Evolutionary conservation across 2,329 filamentous ascomycete species (phyloP).

Genomic region (Hypoxylon sp.): DNA sequence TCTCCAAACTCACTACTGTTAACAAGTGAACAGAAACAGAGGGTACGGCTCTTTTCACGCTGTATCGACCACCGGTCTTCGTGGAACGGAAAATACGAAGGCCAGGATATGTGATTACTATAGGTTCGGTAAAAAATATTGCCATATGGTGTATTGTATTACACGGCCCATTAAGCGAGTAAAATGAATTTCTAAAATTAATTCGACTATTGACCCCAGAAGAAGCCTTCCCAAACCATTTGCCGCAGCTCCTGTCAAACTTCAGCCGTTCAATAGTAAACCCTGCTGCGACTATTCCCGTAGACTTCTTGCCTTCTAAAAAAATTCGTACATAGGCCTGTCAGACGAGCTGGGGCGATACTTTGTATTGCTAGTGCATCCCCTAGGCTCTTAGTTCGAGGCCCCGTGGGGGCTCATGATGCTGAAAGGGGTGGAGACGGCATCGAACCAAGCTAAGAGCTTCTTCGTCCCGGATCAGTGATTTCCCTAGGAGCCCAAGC

Average conservation of each 20-base stretch:
- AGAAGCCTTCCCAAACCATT: constrained; percentile 9
- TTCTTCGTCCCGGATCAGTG: constrained; percentile 10
- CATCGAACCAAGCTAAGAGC: constrained; percentile 13
- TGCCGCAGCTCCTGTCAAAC: constrained; percentile 8
- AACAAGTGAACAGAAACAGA: neutral
- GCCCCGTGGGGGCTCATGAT: constrained; percentile 32
- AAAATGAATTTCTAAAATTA: neutral
- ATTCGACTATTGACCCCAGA: constrained; percentile 6
- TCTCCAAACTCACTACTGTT: neutral
- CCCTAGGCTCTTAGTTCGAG: constrained; percentile 22
- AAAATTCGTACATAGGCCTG: constrained; percentile 12
- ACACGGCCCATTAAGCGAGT: constrained; percentile 4
- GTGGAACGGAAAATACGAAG: neutral
- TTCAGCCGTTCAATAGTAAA: constrained; percentile 4
- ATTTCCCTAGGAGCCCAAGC: constrained; percentile 12
- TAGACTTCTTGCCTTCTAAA: neutral
- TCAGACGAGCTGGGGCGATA: constrained; percentile 17
- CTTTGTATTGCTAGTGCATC: constrained; percentile 33
- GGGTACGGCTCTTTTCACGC: neutral
- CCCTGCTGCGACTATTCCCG: constrained; percentile 2
- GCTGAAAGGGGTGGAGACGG: constrained; percentile 31
- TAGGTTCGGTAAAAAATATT: constrained; percentile 9
- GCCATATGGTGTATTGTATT: neutral
- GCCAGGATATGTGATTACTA: neutral
- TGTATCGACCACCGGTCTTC: neutral